phyloP scores from a whole-genome alignment of 306 rosid genomes.

The Trichosanthes truncata region DNA sequence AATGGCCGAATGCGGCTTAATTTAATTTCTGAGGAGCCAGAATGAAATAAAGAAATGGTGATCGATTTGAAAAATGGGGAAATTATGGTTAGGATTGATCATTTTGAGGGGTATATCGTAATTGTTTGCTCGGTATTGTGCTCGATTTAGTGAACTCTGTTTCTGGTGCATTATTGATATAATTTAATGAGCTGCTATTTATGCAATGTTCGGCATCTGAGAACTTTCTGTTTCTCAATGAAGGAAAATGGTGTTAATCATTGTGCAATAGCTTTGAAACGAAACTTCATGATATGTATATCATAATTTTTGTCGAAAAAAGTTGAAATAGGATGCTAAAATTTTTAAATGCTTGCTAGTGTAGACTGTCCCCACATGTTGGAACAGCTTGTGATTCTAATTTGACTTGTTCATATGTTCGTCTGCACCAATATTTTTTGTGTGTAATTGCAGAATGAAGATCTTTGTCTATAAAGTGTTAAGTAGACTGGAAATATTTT shows the following conservation, averaged over 20 bases:
- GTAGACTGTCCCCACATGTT: background rate
- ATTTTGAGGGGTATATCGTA: background rate
- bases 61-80: background rate
- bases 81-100: background rate
- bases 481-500: background rate
- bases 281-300: background rate
- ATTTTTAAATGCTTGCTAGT: background rate
- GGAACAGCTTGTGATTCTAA: background rate
- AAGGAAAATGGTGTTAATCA: background rate
- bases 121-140: background rate
- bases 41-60: background rate
- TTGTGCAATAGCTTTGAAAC: background rate
- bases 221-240: background rate
- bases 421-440: background rate
- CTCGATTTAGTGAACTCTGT: background rate
- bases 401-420: background rate
- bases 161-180: background rate
- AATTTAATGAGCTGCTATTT: background rate
- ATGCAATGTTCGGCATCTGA: background rate
- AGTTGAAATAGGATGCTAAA: background rate
- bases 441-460: background rate
- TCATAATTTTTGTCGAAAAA: background rate
- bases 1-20: background rate
- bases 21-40: background rate
- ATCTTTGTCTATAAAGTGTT: background rate